These are phyloP conservation scores for Medicago lupulina DNA, from an alignment of 306 rosid species.

Conservation along the genomic window DNA sequence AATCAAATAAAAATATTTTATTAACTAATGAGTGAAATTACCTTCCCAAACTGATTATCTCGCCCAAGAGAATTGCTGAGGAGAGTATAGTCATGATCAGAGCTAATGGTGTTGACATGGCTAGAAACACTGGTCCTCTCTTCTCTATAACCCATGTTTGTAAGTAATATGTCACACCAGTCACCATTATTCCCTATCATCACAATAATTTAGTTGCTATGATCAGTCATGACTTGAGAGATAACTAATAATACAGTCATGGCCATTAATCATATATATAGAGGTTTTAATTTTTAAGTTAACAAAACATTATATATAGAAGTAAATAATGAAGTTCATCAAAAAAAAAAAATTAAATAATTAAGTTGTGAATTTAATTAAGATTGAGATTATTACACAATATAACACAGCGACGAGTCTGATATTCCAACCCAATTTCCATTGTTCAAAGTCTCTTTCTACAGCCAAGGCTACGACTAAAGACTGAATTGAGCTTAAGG, in stretches of 20 bases:
- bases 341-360: too few species aligned
- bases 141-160: slow-evolving; percentile 91
- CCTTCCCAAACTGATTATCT: slow-evolving; percentile 76
- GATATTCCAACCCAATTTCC: slow-evolving; percentile 81
- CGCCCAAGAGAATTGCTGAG: slow-evolving; percentile 70
- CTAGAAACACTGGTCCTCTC: slow-evolving; percentile 83
- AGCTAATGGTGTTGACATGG: slow-evolving; percentile 80
- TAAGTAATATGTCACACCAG: slow-evolving; percentile 73
- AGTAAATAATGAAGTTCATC: background rate
- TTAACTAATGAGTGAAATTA: slow-evolving; percentile 17
- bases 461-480: slow-evolving; percentile 65
- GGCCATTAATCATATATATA: too few species aligned
- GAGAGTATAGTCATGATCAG: slow-evolving; percentile 63
- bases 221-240: background rate
- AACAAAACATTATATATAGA: too few species aligned
- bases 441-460: slow-evolving; percentile 71
- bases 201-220: slow-evolving; percentile 9
- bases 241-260: too few species aligned
- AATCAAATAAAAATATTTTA: background rate
- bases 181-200: slow-evolving; percentile 74
- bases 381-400: slow-evolving; percentile 56
- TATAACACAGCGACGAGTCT: slow-evolving; percentile 71
- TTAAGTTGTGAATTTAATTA: background rate
- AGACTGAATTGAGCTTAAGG: slow-evolving; percentile 67
- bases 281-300: too few species aligned